Percentiles rank a stretch among this genome's conserved stretches.
Conservation (phyloP, 2,329 filamentous ascomycete species). For the Pseudocercospora fijiensis region DNA sequence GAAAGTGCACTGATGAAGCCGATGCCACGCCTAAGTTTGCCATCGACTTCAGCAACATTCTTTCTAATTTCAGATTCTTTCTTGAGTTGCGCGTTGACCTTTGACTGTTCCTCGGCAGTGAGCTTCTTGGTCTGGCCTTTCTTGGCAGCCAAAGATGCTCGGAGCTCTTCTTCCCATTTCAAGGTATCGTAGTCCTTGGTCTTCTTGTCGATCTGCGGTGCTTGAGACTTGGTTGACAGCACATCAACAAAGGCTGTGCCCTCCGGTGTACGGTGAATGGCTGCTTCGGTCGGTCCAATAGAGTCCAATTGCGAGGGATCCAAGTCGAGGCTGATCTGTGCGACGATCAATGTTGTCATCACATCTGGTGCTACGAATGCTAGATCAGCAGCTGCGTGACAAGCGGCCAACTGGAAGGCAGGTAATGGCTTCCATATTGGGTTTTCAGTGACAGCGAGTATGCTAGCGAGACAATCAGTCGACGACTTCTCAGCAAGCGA, state of each 20-base stretch:
- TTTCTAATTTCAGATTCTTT: slow-evolving; percentile 80
- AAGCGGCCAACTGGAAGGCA: slow-evolving; percentile 63
- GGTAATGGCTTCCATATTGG: slow-evolving; percentile 49
- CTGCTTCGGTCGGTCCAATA: slow-evolving; percentile 82
- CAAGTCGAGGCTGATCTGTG: slow-evolving; percentile 72
- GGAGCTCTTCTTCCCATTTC: slow-evolving; percentile 94
- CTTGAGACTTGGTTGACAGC: slow-evolving; percentile 74
- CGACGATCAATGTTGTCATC: slow-evolving; percentile 73
- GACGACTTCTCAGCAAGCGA: slow-evolving; percentile 66
- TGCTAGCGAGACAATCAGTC: slow-evolving; percentile 65
- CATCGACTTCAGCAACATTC: slow-evolving; percentile 67
- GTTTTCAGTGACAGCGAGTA: slow-evolving; percentile 53
- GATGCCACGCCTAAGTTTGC: slow-evolving; percentile 74
- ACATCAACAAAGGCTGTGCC: slow-evolving; percentile 89
- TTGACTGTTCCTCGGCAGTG: slow-evolving; percentile 81
- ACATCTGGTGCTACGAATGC: slow-evolving; percentile 87
- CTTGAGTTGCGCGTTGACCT: slow-evolving; percentile 84
- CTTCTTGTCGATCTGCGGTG: slow-evolving; percentile 75
- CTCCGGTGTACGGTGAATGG: slow-evolving; percentile 87
- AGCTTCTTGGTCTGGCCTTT: slow-evolving; percentile 90
- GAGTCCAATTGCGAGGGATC: slow-evolving; percentile 66
- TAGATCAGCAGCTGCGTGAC: slow-evolving; percentile 81
- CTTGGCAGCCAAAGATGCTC: slow-evolving; percentile 84
- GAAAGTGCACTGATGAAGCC: slow-evolving; percentile 82
- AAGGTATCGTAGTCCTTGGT: slow-evolving; percentile 92